phyloP scores from a whole-genome alignment of 257 asterid species.

The Scutellaria barbata region DNA sequence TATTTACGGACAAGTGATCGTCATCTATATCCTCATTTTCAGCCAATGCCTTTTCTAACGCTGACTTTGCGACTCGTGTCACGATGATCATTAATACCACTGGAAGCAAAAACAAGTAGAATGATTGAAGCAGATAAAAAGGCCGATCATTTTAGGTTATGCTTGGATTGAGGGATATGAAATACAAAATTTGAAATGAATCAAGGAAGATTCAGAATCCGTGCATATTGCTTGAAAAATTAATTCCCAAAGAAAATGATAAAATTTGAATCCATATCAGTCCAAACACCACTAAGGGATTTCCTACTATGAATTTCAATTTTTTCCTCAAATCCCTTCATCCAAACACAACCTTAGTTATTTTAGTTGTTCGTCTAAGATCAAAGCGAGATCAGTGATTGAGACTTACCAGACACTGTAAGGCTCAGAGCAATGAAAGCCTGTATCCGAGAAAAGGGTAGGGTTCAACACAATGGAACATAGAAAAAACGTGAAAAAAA shows the following conservation, averaged over 20 bases:
- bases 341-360: neutral
- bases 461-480: constrained; percentile 15
- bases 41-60: constrained; percentile 70
- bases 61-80: constrained; percentile 66
- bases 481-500: neutral
- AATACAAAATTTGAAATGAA: no score
- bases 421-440: constrained; percentile 69
- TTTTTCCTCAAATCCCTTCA: no score
- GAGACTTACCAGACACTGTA: constrained; percentile 71
- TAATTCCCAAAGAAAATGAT: no score
- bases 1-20: constrained; percentile 31
- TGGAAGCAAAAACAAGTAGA: constrained; percentile 40
- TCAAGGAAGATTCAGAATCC: no score
- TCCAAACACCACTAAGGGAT: no score
- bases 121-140: no score
- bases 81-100: constrained; percentile 62
- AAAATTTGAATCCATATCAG: no score
- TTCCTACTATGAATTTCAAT: no score
- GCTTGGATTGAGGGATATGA: neutral
- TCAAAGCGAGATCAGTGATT: neutral
- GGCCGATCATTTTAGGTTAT: no score
- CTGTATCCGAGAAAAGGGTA: constrained; percentile 46
- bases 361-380: neutral
- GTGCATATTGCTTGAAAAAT: no score
- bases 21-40: constrained; percentile 57